These are phyloP conservation scores for Sanghuangporus weigelae DNA, from an alignment of 1,284 basidiomycete species.

Conservation along the genomic window DNA sequence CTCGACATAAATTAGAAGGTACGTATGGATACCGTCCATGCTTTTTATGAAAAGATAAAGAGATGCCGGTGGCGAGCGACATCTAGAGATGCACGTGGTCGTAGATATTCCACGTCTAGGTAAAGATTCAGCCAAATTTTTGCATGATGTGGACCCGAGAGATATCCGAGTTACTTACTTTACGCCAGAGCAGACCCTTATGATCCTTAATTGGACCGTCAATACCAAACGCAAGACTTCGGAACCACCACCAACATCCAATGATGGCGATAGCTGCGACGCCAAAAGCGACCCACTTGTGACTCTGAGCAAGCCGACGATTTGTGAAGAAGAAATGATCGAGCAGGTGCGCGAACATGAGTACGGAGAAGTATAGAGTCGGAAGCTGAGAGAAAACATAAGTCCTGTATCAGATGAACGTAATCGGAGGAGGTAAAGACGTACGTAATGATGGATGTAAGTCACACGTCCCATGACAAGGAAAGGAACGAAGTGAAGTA, in stretches of 20 bases:
- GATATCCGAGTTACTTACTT: conserved; percentile 42
- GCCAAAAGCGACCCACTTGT: conserved; percentile 73
- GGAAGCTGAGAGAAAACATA: conserved; percentile 56
- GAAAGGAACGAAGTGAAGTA: conserved; percentile 89
- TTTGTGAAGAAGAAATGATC: conserved; percentile 90
- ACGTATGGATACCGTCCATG: neutral
- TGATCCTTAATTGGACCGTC: conserved; percentile 78
- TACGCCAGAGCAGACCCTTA: conserved; percentile 77
- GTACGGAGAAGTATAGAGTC: conserved; percentile 91
- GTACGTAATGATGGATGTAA: conserved; percentile 84
- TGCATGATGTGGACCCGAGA: too few relatives aligned
- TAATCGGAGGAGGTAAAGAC: conserved; percentile 25
- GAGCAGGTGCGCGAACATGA: conserved; percentile 87
- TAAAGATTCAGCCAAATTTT: neutral
- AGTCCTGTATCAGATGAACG: conserved; percentile 3
- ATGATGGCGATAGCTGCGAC: conserved; percentile 58
- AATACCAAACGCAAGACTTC: conserved; percentile 83
- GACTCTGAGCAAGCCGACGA: conserved; percentile 50
- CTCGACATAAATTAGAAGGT: neutral
- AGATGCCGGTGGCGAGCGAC: neutral
- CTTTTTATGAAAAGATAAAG: neutral
- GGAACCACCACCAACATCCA: conserved; percentile 91
- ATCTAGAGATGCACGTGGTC: conserved; percentile 15
- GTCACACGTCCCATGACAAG: conserved; percentile 94
- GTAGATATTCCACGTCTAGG: conserved; percentile 19